Evolutionary conservation across 306 rosid species (phyloP).

Genomic region (Lagenaria siceraria): DNA sequence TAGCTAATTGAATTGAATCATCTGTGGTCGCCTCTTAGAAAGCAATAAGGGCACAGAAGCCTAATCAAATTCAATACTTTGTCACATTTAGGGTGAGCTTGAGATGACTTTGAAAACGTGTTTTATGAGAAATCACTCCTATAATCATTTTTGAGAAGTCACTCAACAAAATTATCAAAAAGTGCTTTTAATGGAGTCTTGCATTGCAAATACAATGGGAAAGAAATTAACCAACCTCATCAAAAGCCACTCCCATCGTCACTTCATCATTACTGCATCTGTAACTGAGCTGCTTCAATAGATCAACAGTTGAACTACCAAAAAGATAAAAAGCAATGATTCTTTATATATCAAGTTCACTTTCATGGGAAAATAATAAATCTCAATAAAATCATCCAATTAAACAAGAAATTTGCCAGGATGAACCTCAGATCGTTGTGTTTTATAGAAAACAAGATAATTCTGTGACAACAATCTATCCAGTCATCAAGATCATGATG

Average conservation of each 20-base stretch:
- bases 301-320: constrained; percentile 40
- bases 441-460: constrained; percentile 46
- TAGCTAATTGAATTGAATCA: neutral
- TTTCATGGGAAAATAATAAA: neutral
- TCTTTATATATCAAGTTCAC: neutral
- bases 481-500: constrained; percentile 33
- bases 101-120: neutral
- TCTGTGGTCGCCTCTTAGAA: neutral
- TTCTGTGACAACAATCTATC: constrained; percentile 56
- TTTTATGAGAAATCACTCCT: neutral
- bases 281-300: constrained; percentile 62
- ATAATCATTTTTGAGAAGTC: neutral
- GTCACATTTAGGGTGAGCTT: neutral
- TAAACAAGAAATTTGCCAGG: neutral
- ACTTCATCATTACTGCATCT: constrained; percentile 32
- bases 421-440: constrained; percentile 53
- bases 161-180: no score
- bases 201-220: neutral
- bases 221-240: constrained; percentile 41
- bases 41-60: neutral
- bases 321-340: constrained; percentile 5
- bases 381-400: neutral
- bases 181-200: neutral
- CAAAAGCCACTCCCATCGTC: constrained; percentile 38
- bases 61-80: neutral